Evolutionary conservation across 345 rosid species (phyloP).

Genomic region (Toxicodendron radicans): DNA sequence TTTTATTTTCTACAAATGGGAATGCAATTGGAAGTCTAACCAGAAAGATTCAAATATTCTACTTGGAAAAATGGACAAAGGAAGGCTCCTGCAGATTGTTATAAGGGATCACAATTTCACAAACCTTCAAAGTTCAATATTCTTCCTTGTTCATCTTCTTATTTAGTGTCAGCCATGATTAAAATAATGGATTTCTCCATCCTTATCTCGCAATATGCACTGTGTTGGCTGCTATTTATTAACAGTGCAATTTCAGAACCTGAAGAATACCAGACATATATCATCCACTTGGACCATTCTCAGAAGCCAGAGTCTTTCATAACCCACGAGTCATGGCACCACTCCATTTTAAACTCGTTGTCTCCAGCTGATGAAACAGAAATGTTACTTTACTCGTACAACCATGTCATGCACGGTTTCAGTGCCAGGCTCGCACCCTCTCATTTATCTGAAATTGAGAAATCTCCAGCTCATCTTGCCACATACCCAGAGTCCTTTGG

Average conservation of each 20-base stretch:
- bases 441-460: conserved; percentile 36
- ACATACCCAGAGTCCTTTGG: conserved; percentile 35
- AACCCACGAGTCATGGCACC: conserved; percentile 34
- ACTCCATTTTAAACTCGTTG: conserved; percentile 19
- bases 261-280: conserved; percentile 29
- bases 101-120: neutral
- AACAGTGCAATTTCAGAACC: conserved; percentile 8
- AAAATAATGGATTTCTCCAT: neutral
- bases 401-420: conserved; percentile 41
- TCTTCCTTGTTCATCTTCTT: neutral
- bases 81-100: no score
- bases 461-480: conserved; percentile 38
- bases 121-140: neutral
- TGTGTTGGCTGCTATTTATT: neutral
- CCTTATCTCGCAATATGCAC: neutral
- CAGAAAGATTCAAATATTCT: no score
- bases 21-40: no score
- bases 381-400: conserved; percentile 35
- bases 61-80: no score
- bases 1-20: no score
- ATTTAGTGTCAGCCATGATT: neutral
- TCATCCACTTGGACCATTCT: conserved; percentile 34
- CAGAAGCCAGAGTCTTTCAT: conserved; percentile 35
- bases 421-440: conserved; percentile 44
- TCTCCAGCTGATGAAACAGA: conserved; percentile 9